Evolutionary conservation across 495 filamentous ascomycete genomes (phyloP).

Genomic region (Collariella sp.): DNA sequence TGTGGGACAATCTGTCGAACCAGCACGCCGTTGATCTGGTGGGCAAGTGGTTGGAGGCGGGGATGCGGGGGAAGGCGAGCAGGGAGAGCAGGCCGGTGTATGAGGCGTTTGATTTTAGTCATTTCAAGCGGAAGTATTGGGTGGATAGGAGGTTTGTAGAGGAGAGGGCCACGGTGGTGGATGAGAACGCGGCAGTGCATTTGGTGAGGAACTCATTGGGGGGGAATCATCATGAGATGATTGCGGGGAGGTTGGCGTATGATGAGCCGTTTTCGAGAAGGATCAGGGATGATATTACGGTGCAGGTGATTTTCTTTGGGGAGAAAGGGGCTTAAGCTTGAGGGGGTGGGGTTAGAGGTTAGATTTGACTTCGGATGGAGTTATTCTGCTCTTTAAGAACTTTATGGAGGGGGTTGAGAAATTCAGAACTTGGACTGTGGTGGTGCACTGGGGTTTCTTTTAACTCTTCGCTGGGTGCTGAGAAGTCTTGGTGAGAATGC

Average conservation of each 20-base stretch:
- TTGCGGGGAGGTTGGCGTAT: conserved; percentile 45
- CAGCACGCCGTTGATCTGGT: conserved; percentile 53
- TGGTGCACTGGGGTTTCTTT: too few relatives aligned
- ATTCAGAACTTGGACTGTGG: too few relatives aligned
- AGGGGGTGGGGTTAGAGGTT: too few relatives aligned
- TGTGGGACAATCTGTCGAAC: conserved; percentile 54
- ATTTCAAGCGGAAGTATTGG: background rate
- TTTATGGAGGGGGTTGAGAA: too few relatives aligned
- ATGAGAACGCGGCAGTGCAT: conserved; percentile 56
- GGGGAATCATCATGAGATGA: conserved; percentile 48
- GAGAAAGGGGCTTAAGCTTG: too few relatives aligned
- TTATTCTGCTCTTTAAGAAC: too few relatives aligned
- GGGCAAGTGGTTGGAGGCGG: conserved; percentile 44
- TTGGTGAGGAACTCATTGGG: conserved; percentile 55
- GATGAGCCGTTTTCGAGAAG: conserved; percentile 40
- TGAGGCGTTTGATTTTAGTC: background rate
- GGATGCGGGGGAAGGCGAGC: background rate
- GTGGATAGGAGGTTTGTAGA: conserved; percentile 9
- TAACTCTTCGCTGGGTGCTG: too few relatives aligned
- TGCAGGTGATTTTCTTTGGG: conserved; percentile 62
- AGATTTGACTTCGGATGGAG: too few relatives aligned
- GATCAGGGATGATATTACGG: conserved; percentile 51
- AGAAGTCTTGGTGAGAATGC: too few relatives aligned
- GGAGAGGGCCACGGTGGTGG: conserved; percentile 32
- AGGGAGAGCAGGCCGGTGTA: background rate